These are phyloP conservation scores for Rhodosporidiobolus odoratus DNA, from an alignment of 768 basidiomycete genomes.

Conservation along the genomic window DNA sequence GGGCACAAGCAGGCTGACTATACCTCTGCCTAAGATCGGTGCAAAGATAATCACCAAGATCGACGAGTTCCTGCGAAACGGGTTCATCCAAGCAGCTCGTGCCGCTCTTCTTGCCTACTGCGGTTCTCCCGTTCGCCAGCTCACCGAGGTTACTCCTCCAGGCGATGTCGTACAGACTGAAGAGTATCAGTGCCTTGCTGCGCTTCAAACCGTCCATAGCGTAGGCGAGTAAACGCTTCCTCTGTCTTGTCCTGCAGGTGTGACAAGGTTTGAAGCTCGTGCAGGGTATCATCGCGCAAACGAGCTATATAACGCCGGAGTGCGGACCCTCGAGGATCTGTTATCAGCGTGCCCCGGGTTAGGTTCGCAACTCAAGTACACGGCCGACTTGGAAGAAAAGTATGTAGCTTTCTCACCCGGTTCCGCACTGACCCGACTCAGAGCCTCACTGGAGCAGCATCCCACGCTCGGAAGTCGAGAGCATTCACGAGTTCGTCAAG, in stretches of 20 bases:
- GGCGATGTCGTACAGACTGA: background rate
- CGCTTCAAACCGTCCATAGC: conserved; percentile 1
- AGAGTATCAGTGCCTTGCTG: background rate
- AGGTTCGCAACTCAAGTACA: background rate
- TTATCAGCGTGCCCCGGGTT: background rate
- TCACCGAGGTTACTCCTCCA: background rate
- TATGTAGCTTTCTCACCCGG: background rate
- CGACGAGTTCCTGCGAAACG: conserved; percentile 12
- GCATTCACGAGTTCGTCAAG: conserved; percentile 8
- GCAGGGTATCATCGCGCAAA: background rate
- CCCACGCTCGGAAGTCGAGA: conserved; percentile 14
- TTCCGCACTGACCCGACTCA: background rate
- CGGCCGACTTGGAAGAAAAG: background rate
- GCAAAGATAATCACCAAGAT: conserved; percentile 14
- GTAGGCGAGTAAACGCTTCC: background rate
- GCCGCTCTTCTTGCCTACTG: background rate
- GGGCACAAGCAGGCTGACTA: no score
- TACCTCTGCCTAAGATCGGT: no score
- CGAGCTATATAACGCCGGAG: background rate
- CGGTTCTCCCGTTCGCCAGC: background rate
- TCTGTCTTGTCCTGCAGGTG: background rate
- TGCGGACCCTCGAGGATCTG: conserved; percentile 2
- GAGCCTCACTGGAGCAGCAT: background rate
- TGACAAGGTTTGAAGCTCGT: no score
- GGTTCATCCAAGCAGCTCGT: conserved; percentile 19